Base-by-base conservation (phyloP, 139 green algal genomes). In the Yamagishiella unicocca region DNA sequence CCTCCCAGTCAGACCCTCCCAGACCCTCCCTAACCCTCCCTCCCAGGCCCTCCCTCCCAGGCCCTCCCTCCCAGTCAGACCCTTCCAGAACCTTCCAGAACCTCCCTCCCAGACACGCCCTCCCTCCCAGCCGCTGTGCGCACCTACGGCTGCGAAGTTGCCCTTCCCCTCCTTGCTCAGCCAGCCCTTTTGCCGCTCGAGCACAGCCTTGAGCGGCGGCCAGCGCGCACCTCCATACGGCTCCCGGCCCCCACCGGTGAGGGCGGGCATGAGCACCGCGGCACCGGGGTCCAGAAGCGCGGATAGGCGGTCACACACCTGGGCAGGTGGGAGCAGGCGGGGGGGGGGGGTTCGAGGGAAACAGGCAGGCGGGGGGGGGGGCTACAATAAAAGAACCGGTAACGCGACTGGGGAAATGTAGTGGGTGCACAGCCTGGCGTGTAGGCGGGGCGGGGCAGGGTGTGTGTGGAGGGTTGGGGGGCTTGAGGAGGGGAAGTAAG, bases 261-360 rank as follows among this genome's bases (percentile, higher is more conserved):
- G 76, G 76, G 71, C 54, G 0, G 76, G 76, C 76, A 83, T 54
- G 21, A 83, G 76, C 76, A 83, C 76, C 35, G 76, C 37, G 25
- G 38, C 61, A 9, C 54, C 54, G 50, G 75, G 31, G 35, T 24
- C 76, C 5, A 82, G 46, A 17, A 82, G 46, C 33, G 46, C 33
- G 22, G 75, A 7, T 31, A 83, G 55, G 35, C 27, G 37, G 76
- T 83, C 76, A 24, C 35, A 54, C 9, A 55, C 76, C 76, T 83
- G 71, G 1, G 25, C 19, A 1, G 71, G 67, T 35, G 3, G 12
- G 37, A 42, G 35, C 10, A 53, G 17, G 6, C 35, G 14, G 17
- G 17, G 67, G 37, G 37, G 2, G 67, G 67, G 12, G 27, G 10
- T 43, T 4, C 40, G 7, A 25, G 64, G 40, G 64, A 72, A 43